Percentiles rank a stretch among this genome's conserved stretches.
These are phyloP conservation scores for Chenopodium suecicum DNA, from an alignment of 148 eudicot genomes.

Conservation along the genomic window DNA sequence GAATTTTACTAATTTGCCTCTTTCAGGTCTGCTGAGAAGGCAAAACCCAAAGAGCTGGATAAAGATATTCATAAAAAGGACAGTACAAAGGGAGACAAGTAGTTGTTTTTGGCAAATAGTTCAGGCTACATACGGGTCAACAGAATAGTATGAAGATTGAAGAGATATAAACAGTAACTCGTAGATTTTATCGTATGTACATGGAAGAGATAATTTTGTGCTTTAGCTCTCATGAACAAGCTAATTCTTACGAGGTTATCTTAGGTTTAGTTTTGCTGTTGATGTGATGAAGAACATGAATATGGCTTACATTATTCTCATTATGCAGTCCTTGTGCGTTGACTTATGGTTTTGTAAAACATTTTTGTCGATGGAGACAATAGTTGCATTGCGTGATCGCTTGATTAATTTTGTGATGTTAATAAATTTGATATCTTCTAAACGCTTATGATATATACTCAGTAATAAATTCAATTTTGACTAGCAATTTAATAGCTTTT, in stretches of 20 bases:
- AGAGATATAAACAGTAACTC: background rate
- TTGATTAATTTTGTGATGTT: background rate
- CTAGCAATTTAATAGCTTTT: too few relatives aligned
- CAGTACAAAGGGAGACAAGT: constrained; percentile 18
- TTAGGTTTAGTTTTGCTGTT: background rate
- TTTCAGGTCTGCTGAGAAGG: constrained; percentile 34
- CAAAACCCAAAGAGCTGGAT: constrained; percentile 32
- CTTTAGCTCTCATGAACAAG: background rate
- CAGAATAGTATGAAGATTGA: background rate
- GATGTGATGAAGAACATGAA: background rate
- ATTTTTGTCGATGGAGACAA: background rate
- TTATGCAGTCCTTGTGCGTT: too few relatives aligned
- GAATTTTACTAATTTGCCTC: background rate
- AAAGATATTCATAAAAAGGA: constrained; percentile 23
- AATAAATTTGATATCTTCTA: too few relatives aligned
- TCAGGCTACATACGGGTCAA: background rate
- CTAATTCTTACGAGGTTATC: background rate
- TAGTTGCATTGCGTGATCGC: background rate
- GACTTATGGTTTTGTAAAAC: background rate
- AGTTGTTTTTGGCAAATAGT: background rate
- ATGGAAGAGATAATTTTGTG: background rate
- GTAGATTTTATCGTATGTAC: background rate
- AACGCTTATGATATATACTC: too few relatives aligned
- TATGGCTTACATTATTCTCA: background rate
- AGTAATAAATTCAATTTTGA: too few relatives aligned